Percentiles rank a stretch among this genome's conserved stretches.
These are phyloP conservation scores for Melanomma pulvis-pyrius DNA, from an alignment of 495 filamentous ascomycete genomes.

Conservation along the genomic window DNA sequence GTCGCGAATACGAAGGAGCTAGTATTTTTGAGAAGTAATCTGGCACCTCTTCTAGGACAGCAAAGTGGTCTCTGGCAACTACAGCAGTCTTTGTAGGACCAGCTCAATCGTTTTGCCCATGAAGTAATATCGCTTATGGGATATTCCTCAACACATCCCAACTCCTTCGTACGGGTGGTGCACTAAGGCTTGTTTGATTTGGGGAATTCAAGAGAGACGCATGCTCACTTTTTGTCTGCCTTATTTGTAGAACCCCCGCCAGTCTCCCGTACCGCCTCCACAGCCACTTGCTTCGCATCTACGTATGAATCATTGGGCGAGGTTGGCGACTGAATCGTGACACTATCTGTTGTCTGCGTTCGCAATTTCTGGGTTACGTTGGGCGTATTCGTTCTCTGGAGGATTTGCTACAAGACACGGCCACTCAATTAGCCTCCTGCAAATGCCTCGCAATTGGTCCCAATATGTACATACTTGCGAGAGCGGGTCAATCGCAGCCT, in stretches of 20 bases:
- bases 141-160: no score
- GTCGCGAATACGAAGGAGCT: slow-evolving; percentile 2
- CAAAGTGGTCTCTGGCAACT: no score
- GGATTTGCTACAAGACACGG: slow-evolving; percentile 73
- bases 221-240: slow-evolving; percentile 68
- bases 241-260: slow-evolving; percentile 42
- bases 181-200: slow-evolving; percentile 8
- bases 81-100: no score
- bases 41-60: no score
- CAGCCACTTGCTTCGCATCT: slow-evolving; percentile 22
- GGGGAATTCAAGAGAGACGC: neutral
- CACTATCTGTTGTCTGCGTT: slow-evolving; percentile 37
- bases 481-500: slow-evolving; percentile 39
- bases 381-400: slow-evolving; percentile 78
- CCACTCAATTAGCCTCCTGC: slow-evolving; percentile 53
- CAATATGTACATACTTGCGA: slow-evolving; percentile 38
- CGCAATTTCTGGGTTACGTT: slow-evolving; percentile 69
- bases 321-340: slow-evolving; percentile 18
- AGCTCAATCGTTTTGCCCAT: no score
- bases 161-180: no score
- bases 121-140: no score
- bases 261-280: slow-evolving; percentile 9
- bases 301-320: slow-evolving; percentile 23
- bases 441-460: neutral
- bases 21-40: no score